Evolutionary conservation across 169 alveolate species (phyloP), one percentile per base, ranked within the genome.

Genomic region (Cryptosporidium canis): DNA sequence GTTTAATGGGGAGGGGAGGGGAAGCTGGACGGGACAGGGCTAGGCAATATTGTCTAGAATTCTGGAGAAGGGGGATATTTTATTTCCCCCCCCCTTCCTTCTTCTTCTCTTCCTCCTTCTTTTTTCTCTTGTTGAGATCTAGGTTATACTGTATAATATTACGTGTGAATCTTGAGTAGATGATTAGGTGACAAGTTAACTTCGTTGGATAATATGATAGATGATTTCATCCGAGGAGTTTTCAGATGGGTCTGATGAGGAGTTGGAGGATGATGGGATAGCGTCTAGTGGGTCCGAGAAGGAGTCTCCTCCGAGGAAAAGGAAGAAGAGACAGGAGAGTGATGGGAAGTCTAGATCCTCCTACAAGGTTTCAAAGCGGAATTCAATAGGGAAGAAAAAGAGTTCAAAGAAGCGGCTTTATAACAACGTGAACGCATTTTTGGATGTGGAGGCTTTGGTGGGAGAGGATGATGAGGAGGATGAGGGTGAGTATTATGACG

Each of bases 371-470:
- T 21, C 61, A 0, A 48, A 27, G 16, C 33, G 66, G 6, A 44
- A 53, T 53, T n/a, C 39, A 6, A 56, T 21, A 2, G 65, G 72
- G 0, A 61, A 61, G 45, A 61, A 61, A 44, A 61, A 61, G 37
- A 61, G 45, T 29, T 61, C 68, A 12, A 61, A 61, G 45, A 61
- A 31, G 12, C 68, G 68, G 1, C 11, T 44, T 0, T 61, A 14
- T 14, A 61, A 61, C 31, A 35, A 35, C 33, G 87, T 77, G 31
- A 77, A 77, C 44, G 96, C 96, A 37, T 94, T 93, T 58, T 64
- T 94, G 43, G 96, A 94, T 90, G 94, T 96, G 16, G 96, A 94
- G 71, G 96, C 96, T 29, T 94, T 93, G 77, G 96, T 94, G 35
- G 87, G 95, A 51, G 92, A 85, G 24, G 92, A 94, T 92, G 96